Conservation (phyloP, 768 basidiomycete genomes). For the Artomyces pyxidatus region DNA sequence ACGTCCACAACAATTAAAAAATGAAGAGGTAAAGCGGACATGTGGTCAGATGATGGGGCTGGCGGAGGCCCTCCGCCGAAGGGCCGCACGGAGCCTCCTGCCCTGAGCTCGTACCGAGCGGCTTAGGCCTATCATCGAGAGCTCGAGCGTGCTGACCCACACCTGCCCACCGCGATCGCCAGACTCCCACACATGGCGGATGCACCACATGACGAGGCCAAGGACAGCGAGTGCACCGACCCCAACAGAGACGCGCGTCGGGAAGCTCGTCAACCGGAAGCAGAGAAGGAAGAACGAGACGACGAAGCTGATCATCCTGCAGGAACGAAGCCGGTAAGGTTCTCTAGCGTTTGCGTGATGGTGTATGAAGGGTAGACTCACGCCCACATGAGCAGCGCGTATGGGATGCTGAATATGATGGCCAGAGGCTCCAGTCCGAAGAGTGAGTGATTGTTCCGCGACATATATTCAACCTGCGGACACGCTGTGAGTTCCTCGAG, state of each 20-base stretch:
- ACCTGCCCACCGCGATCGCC: neutral
- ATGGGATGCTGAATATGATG: slow-evolving; percentile 46
- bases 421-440: slow-evolving; percentile 45
- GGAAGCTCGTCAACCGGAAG: slow-evolving; percentile 1
- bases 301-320: slow-evolving; percentile 10
- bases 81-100: neutral
- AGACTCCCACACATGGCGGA: neutral
- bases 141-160: neutral
- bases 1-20: too few species aligned
- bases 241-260: slow-evolving; percentile 2
- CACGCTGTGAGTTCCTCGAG: slow-evolving; percentile 19
- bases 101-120: too few species aligned
- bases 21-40: too few species aligned
- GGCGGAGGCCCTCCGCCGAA: neutral
- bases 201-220: neutral
- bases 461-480: slow-evolving; percentile 20
- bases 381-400: slow-evolving; percentile 54
- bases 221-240: neutral
- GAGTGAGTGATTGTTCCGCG: slow-evolving; percentile 17
- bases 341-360: neutral
- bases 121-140: too few species aligned
- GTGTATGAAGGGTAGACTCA: slow-evolving; percentile 23
- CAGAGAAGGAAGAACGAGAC: slow-evolving; percentile 7
- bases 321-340: too few species aligned
- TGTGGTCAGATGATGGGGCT: too few species aligned